These are phyloP conservation scores for Inga oerstediana DNA, from an alignment of 306 rosid genomes.

Conservation along the genomic window DNA sequence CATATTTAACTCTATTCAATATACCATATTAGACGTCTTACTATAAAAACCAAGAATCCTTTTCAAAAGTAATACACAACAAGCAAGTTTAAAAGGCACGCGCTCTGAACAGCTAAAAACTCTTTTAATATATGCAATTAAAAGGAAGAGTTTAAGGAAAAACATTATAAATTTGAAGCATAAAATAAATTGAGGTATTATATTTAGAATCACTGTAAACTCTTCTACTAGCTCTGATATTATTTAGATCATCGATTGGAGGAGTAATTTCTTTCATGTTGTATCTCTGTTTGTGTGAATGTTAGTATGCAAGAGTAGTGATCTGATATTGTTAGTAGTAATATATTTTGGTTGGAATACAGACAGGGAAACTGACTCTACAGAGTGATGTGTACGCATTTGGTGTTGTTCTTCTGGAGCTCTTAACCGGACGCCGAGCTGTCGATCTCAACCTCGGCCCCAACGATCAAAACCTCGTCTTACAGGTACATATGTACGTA, in stretches of 20 bases:
- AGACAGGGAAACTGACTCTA: conserved; percentile 96
- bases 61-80: no score
- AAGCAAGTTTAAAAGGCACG: no score
- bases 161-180: no score
- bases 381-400: conserved; percentile 97
- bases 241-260: no score
- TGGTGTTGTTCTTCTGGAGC: conserved; percentile 98
- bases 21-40: neutral
- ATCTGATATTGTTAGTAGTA: neutral
- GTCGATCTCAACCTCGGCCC: conserved; percentile 92
- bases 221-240: no score
- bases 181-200: no score
- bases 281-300: neutral
- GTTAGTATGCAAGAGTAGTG: neutral
- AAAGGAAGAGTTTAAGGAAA: no score
- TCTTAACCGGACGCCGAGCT: conserved; percentile 92
- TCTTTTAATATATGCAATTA: no score
- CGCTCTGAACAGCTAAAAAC: no score
- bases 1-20: neutral
- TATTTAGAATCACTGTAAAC: no score
- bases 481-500: conserved; percentile 53
- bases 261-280: no score
- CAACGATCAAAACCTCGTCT: conserved; percentile 87
- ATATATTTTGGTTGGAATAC: conserved; percentile 32
- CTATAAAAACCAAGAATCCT: neutral